Conservation (phyloP, 352 stramenopile genomes). For the Globisporangium okanoganense region DNA sequence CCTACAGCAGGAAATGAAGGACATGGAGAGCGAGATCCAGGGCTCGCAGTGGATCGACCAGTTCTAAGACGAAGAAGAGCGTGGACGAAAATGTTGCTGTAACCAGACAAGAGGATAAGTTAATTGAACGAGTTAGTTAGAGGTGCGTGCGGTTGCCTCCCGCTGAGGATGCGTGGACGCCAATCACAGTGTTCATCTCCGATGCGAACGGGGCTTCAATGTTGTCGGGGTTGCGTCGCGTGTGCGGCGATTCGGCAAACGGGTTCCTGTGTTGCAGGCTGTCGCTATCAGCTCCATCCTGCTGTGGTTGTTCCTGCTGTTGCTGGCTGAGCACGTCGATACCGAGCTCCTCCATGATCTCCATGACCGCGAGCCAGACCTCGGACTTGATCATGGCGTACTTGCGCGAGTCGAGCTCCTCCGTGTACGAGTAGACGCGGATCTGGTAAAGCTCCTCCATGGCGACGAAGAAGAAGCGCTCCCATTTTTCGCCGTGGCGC, state of each 20-base stretch:
- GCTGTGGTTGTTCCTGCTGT: background rate
- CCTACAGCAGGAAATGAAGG: conserved; percentile 48
- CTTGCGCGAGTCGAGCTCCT: conserved; percentile 83
- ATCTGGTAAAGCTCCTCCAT: conserved; percentile 85
- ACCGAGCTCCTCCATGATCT: conserved; percentile 84
- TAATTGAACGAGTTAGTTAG: conserved; percentile 15
- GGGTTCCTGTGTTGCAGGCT: conserved; percentile 20
- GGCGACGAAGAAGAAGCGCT: conserved; percentile 81
- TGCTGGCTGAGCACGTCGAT: conserved; percentile 52
- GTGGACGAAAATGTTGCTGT: background rate
- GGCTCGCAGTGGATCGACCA: conserved; percentile 15
- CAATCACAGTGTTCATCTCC: conserved; percentile 58
- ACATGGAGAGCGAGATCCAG: conserved; percentile 19
- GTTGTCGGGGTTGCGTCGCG: conserved; percentile 4
- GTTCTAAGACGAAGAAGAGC: background rate
- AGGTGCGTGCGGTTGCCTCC: conserved; percentile 38
- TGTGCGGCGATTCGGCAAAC: conserved; percentile 36
- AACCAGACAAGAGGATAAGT: conserved; percentile 10
- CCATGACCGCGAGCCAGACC: conserved; percentile 85
- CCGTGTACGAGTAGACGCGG: conserved; percentile 85
- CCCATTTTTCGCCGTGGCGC: conserved; percentile 76
- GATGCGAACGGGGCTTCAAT: conserved; percentile 47
- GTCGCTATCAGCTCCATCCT: background rate
- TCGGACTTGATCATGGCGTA: conserved; percentile 88
- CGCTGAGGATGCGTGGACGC: conserved; percentile 18